Conservation (phyloP, 108 stramenopile species). For the Epithemia pelagica region DNA sequence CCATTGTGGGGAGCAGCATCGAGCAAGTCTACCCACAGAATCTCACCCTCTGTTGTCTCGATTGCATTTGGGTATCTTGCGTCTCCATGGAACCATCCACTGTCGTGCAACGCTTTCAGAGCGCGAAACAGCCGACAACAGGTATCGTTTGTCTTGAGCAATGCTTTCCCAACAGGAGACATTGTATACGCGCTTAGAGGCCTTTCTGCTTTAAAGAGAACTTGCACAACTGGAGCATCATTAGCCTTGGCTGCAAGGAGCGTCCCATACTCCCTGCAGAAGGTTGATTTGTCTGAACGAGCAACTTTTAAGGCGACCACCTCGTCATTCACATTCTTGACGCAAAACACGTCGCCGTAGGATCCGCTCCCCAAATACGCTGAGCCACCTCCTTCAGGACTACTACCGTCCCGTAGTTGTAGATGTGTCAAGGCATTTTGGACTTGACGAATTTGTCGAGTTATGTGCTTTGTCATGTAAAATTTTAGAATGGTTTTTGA, state of each 20-base stretch:
- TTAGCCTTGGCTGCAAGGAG: neutral
- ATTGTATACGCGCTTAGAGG: too few species aligned
- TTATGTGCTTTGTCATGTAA: neutral
- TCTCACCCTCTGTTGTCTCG: neutral
- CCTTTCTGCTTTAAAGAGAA: too few species aligned
- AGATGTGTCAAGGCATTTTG: neutral
- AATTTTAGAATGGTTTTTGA: constrained; percentile 1
- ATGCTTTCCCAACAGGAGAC: too few species aligned
- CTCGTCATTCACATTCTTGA: neutral
- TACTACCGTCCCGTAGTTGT: neutral
- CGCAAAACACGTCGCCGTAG: constrained; percentile 1
- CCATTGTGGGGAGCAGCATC: constrained; percentile 1
- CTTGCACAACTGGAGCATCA: too few species aligned
- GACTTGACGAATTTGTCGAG: neutral
- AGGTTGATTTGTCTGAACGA: constrained; percentile 1
- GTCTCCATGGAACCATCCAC: too few species aligned
- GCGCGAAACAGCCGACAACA: too few species aligned
- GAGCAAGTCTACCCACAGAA: constrained; percentile 1
- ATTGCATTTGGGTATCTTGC: too few species aligned
- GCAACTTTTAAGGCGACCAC: neutral
- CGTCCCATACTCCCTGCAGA: constrained; percentile 1
- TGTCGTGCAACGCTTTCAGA: too few species aligned
- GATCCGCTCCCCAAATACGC: constrained; percentile 1
- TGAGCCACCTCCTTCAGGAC: neutral
- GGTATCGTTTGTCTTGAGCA: too few species aligned